A percentile compares a stretch with the other conserved stretches of the same genome.
phyloP scores from a whole-genome alignment of 2,329 filamentous ascomycete species.

The Botryotinia globosa region DNA sequence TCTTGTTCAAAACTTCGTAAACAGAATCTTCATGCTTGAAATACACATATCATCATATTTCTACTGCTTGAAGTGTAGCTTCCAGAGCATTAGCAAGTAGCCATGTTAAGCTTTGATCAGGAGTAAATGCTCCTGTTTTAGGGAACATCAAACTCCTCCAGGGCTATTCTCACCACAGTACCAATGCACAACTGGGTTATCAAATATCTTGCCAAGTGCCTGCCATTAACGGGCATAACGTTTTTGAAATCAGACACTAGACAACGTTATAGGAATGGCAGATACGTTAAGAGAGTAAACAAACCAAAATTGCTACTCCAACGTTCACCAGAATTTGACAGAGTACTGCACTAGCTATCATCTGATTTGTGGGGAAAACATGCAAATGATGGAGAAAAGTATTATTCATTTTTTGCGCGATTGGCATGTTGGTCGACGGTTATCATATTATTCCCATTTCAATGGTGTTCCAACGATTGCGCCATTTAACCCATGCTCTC shows the following conservation, averaged over 20 bases:
- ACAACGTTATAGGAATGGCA: background rate
- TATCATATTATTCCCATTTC: background rate
- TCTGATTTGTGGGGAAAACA: background rate
- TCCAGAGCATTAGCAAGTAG: background rate
- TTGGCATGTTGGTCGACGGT: background rate
- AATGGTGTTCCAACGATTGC: background rate
- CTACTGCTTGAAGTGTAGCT: background rate
- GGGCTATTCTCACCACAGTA: background rate
- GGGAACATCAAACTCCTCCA: background rate
- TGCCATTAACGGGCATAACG: background rate
- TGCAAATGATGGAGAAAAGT: background rate
- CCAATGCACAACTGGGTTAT: background rate
- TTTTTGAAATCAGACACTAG: background rate
- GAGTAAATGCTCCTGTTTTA: background rate
- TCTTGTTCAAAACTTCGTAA: background rate
- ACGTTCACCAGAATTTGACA: background rate
- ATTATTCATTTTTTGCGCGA: background rate
- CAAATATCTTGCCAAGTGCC: background rate
- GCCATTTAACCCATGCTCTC: conserved; percentile 1
- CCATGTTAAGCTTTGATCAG: background rate
- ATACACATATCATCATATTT: background rate
- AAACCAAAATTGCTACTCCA: background rate
- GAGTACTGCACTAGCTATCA: background rate
- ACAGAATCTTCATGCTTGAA: background rate
- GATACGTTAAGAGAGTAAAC: background rate